phyloP scores from a whole-genome alignment of 2,329 filamentous ascomycete species.

The Myriosclerotinia curreyana region DNA sequence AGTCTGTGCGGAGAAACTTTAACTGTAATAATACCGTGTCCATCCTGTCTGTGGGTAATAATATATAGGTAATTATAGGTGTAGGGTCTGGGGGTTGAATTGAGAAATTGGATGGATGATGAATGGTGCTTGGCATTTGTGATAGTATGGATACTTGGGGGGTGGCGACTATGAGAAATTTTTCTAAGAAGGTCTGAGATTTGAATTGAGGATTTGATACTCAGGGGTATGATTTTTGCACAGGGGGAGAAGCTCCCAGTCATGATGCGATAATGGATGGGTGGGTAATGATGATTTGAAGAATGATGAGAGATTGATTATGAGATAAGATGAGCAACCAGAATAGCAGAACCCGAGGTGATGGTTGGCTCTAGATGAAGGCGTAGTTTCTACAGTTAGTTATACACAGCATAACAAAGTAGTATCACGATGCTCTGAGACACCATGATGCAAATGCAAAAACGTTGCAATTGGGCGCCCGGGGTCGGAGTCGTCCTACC shows the following conservation, averaged over 20 bases:
- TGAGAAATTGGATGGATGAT: neutral
- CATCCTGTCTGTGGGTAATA: neutral
- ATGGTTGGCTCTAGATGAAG: conserved; percentile 1
- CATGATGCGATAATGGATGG: conserved; percentile 10
- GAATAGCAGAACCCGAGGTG: neutral
- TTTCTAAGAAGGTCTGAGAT: neutral
- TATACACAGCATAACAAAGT: neutral
- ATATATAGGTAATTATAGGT: conserved; percentile 12
- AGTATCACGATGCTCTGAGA: neutral
- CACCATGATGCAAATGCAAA: conserved; percentile 9
- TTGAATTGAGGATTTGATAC: neutral
- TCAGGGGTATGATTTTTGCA: neutral
- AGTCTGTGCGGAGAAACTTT: neutral
- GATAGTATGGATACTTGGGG: neutral
- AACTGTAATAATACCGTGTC: neutral
- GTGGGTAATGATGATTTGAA: neutral
- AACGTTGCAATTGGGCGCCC: neutral
- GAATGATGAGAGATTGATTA: too few species aligned
- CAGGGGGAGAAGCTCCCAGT: neutral
- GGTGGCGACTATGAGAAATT: neutral
- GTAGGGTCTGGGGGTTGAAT: conserved; percentile 8
- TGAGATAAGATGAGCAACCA: neutral
- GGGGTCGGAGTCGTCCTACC: neutral
- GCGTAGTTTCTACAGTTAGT: neutral
- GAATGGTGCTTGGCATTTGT: neutral